Evolutionary conservation across 805 yeast genomes (phyloP).

Genomic region (Candida stauntonica): DNA sequence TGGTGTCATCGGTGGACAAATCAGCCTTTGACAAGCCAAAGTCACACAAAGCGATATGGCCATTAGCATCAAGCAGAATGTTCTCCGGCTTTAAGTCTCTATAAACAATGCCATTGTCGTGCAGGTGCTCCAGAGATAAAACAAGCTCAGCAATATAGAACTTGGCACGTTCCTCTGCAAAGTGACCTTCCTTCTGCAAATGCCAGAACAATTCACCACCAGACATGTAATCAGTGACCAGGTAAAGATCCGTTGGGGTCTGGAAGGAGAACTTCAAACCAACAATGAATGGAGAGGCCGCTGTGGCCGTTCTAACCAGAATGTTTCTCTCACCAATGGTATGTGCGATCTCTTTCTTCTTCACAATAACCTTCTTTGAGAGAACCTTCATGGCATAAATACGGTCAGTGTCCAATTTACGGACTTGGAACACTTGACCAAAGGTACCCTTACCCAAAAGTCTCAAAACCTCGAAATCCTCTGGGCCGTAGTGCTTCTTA

Average conservation of each 20-base stretch:
- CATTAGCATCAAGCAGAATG: conserved; percentile 90
- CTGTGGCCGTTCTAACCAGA: conserved; percentile 84
- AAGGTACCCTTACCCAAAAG: conserved; percentile 94
- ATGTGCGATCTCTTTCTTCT: conserved; percentile 96
- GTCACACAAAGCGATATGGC: conserved; percentile 96
- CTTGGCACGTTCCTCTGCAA: conserved; percentile 89
- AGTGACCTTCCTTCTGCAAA: conserved; percentile 93
- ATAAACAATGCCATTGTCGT: conserved; percentile 92
- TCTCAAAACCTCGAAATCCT: conserved; percentile 88
- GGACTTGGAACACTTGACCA: conserved; percentile 96
- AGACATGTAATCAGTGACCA: conserved; percentile 96
- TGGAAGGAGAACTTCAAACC: conserved; percentile 95
- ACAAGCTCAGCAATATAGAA: conserved; percentile 96
- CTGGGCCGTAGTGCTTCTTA: conserved; percentile 84
- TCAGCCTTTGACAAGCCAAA: conserved; percentile 96
- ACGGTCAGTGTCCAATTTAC: conserved; percentile 82
- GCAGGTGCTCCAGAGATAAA: conserved; percentile 88
- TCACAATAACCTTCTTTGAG: conserved; percentile 90
- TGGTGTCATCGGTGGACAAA: conserved; percentile 73
- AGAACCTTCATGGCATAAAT: conserved; percentile 97
- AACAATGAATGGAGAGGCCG: conserved; percentile 89
- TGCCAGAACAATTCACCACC: conserved; percentile 98
- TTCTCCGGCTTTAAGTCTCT: conserved; percentile 97
- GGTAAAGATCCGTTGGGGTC: conserved; percentile 85
- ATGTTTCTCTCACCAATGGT: conserved; percentile 97